Conservation (phyloP, 1,284 basidiomycete species). For the Peniophora sp. region DNA sequence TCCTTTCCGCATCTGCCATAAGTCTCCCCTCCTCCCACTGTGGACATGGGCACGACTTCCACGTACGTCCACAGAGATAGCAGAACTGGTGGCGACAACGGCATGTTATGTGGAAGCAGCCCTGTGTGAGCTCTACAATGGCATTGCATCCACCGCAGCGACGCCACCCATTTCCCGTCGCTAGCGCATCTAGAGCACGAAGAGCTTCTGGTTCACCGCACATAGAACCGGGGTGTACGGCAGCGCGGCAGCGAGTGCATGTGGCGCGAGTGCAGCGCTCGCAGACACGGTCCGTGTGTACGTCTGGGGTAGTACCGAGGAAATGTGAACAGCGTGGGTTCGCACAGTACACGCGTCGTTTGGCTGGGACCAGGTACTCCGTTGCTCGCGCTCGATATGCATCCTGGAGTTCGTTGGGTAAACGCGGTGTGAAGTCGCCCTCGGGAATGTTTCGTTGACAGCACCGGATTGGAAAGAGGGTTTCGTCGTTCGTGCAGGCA, state of each 20-base stretch:
- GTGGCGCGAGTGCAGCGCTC: constrained; percentile 21
- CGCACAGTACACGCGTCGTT: constrained; percentile 35
- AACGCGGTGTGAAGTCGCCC: constrained; percentile 17
- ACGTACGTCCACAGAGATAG: constrained; percentile 30
- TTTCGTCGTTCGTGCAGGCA: constrained; percentile 29
- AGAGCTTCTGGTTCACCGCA: constrained; percentile 21
- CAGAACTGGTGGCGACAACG: constrained; percentile 36
- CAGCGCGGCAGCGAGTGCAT: constrained; percentile 26
- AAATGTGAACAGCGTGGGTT: constrained; percentile 30
- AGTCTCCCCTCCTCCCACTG: constrained; percentile 33
- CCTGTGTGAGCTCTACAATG: constrained; percentile 32
- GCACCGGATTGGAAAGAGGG: constrained; percentile 37
- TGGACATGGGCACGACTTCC: constrained; percentile 33
- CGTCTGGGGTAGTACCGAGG: constrained; percentile 27
- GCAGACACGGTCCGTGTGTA: constrained; percentile 5
- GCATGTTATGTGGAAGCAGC: constrained; percentile 42
- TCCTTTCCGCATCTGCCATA: constrained; percentile 22
- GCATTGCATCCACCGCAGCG: constrained; percentile 34
- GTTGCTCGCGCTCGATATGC: constrained; percentile 21
- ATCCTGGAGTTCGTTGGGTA: constrained; percentile 17
- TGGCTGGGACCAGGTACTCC: constrained; percentile 25
- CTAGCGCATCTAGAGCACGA: constrained; percentile 22
- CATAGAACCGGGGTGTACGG: constrained; percentile 11
- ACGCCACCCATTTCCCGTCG: constrained; percentile 27
- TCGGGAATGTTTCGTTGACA: constrained; percentile 28